Evolutionary conservation across 73 alveolate species (phyloP).

Genomic region (Paramecium pentaurelia): DNA sequence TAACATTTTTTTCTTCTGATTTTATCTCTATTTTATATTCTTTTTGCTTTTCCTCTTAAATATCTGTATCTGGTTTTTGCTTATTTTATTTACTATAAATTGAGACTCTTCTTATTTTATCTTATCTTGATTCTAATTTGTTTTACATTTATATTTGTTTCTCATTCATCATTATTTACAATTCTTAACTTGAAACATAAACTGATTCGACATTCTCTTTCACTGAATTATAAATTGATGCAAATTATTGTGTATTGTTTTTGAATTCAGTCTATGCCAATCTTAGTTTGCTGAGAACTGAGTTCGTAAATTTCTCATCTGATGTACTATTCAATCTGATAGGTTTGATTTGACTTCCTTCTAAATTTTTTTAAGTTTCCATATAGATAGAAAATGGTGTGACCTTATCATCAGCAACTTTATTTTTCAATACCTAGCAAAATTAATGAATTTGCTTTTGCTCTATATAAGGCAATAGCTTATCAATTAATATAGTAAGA

Average conservation of each 20-base stretch:
- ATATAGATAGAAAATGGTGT: neutral
- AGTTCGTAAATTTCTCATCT: neutral
- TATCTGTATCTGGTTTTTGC: neutral
- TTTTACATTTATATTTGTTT: neutral
- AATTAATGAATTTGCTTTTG: neutral
- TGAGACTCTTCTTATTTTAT: neutral
- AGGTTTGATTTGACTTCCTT: neutral
- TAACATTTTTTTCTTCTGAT: neutral
- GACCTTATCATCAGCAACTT: neutral
- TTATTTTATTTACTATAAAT: neutral
- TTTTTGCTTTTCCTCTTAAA: neutral
- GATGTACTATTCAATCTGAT: neutral
- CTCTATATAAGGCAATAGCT: neutral
- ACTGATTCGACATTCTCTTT: constrained; percentile 19
- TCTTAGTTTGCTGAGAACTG: neutral
- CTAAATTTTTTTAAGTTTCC: neutral
- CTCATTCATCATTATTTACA: neutral
- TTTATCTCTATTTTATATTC: neutral
- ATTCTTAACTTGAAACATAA: neutral
- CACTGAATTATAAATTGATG: neutral
- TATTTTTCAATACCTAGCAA: neutral
- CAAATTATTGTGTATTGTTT: neutral
- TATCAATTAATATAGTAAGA: neutral
- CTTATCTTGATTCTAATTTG: neutral
- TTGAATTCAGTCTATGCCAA: neutral